These are phyloP conservation scores for Chalaropsis ovoidea DNA, from an alignment of 2,329 filamentous ascomycete genomes.

Conservation along the genomic window DNA sequence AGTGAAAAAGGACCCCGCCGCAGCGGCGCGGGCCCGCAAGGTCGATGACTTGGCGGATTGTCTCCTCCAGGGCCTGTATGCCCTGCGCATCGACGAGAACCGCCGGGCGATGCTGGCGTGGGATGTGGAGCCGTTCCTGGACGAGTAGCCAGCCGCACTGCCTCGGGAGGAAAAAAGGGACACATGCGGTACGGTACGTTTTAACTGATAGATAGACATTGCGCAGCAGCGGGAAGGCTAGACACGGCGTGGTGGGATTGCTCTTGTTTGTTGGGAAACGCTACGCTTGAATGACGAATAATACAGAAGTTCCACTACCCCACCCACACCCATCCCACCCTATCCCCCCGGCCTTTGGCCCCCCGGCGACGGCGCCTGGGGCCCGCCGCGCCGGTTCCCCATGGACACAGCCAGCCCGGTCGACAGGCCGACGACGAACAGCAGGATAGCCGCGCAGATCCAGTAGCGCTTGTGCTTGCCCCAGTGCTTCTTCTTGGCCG, in stretches of 20 bases:
- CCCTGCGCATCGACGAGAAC: conserved; percentile 20
- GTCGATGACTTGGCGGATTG: conserved; percentile 22
- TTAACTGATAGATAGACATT: background rate
- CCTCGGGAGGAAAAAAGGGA: background rate
- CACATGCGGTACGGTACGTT: background rate
- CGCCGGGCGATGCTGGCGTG: conserved; percentile 8
- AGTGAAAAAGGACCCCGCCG: background rate
- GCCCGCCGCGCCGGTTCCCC: conserved; percentile 8
- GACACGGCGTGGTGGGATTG: background rate
- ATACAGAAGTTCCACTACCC: background rate
- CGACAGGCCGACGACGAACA: conserved; percentile 23
- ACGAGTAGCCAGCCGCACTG: background rate
- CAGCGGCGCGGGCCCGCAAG: conserved; percentile 5
- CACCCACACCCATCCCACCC: background rate
- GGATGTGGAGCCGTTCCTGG: conserved; percentile 12
- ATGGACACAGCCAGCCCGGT: conserved; percentile 24
- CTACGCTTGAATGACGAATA: background rate
- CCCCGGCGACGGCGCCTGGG: background rate
- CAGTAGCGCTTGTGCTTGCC: conserved; percentile 23
- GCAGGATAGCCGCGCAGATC: conserved; percentile 20
- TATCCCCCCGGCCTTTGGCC: background rate
- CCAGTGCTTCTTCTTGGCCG: conserved; percentile 17
- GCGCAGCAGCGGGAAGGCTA: background rate
- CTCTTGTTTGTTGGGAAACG: conserved; percentile 2
- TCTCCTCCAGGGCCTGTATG: conserved; percentile 19